Evolutionary conservation across 1,139 yeast genomes (phyloP).

Genomic region (Meyerozyma guilliermondii): DNA sequence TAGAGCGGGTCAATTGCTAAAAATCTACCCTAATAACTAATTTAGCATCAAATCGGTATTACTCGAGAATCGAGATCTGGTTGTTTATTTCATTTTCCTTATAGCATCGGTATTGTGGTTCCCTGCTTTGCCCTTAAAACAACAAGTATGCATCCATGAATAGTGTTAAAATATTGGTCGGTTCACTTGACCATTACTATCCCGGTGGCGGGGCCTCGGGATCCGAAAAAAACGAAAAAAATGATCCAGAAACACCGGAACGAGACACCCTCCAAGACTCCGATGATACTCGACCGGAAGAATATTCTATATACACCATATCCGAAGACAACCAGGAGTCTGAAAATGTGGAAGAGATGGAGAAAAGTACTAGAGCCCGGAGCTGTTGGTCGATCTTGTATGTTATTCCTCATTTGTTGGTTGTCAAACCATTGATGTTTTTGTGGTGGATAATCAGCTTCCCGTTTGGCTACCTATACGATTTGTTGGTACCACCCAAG

Average conservation of each 20-base stretch:
- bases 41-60: no score
- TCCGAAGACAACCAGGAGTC: not conserved
- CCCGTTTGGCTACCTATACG: slow-evolving; percentile 41
- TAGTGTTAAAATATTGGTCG: slow-evolving; percentile 33
- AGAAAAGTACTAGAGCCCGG: not conserved
- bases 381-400: not conserved
- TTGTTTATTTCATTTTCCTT: not conserved
- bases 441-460: slow-evolving; percentile 42
- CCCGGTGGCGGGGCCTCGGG: slow-evolving; percentile 10
- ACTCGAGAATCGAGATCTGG: not conserved
- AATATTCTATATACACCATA: not conserved
- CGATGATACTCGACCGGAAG: not conserved
- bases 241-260: not conserved
- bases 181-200: slow-evolving; percentile 30
- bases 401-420: slow-evolving; percentile 29
- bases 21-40: not conserved
- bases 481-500: slow-evolving; percentile 8
- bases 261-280: not conserved
- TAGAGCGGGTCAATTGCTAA: not conserved
- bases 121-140: not conserved
- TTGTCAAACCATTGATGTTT: slow-evolving; percentile 41
- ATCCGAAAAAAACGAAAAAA: not conserved
- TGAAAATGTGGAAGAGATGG: not conserved
- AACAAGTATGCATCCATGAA: slow-evolving; percentile 21
- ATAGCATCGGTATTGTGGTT: not conserved